Conservation (phyloP, 1,139 yeast genomes). For the Geotrichum macrosporum region DNA sequence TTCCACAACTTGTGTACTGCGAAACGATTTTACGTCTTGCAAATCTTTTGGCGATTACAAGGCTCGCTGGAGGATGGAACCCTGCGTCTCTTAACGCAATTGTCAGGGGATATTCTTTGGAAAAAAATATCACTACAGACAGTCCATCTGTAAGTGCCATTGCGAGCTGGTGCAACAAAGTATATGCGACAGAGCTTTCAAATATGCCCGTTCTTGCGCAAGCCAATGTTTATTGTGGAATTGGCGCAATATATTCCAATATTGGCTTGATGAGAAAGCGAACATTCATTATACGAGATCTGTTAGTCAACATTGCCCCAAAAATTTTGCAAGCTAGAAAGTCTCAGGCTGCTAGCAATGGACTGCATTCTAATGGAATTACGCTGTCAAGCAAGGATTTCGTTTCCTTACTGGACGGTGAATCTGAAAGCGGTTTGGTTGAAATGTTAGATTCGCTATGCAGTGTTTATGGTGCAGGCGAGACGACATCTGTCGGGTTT, state of each 20-base stretch:
- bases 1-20: conserved; percentile 76
- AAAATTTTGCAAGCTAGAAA: conserved; percentile 35
- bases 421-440: conserved; percentile 26
- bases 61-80: conserved; percentile 50
- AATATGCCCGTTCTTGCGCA: conserved; percentile 39
- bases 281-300: conserved; percentile 61
- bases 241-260: conserved; percentile 62
- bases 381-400: conserved; percentile 12
- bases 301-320: conserved; percentile 52
- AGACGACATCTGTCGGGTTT: conserved; percentile 32
- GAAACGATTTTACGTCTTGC: conserved; percentile 65
- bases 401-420: conserved; percentile 23
- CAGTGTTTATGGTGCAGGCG: conserved; percentile 34
- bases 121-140: conserved; percentile 28
- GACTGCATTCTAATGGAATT: conserved; percentile 25
- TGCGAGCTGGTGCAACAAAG: conserved; percentile 38
- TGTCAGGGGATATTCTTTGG: conserved; percentile 36
- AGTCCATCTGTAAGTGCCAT: conserved; percentile 31
- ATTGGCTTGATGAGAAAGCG: conserved; percentile 63
- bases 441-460: conserved; percentile 35
- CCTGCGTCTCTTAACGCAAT: conserved; percentile 43
- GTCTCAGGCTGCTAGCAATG: conserved; percentile 26
- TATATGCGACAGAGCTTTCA: conserved; percentile 50
- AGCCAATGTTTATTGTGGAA: conserved; percentile 53
- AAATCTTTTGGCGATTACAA: conserved; percentile 55